These are phyloP conservation scores for Fraxinus albicans DNA, from an alignment of 305 asterid species.

Conservation along the genomic window DNA sequence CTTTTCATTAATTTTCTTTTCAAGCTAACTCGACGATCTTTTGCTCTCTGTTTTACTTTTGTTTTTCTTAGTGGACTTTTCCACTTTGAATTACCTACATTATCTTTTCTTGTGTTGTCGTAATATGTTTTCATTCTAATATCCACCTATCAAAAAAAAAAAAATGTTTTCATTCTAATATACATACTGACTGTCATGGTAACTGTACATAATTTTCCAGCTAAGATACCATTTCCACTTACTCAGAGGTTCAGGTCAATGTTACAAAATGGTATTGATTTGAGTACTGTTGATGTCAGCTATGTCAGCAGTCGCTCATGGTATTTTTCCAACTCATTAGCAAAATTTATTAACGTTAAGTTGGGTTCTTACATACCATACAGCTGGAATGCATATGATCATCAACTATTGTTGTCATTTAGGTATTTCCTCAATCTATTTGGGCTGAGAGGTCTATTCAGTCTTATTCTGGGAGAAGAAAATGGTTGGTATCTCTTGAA, in stretches of 20 bases:
- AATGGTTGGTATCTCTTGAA: slow-evolving; percentile 53
- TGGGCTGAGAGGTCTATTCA: slow-evolving; percentile 86
- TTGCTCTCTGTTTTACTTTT: slow-evolving; percentile 6
- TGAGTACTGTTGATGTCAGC: slow-evolving; percentile 55
- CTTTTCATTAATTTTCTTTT: slow-evolving; percentile 17
- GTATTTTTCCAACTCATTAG: slow-evolving; percentile 31
- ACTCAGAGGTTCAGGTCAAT: slow-evolving; percentile 61
- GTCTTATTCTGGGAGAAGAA: slow-evolving; percentile 89
- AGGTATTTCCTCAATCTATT: slow-evolving; percentile 95
- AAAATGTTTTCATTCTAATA: neutral
- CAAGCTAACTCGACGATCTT: slow-evolving; percentile 12
- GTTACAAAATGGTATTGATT: slow-evolving; percentile 55
- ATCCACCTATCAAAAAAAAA: too few species aligned
- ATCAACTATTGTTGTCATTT: neutral
- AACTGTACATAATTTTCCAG: slow-evolving; percentile 26
- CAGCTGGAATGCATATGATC: neutral
- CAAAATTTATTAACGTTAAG: slow-evolving; percentile 4
- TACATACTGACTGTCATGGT: slow-evolving; percentile 18
- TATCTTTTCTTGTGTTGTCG: neutral
- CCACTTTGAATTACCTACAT: neutral
- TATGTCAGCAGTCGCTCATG: slow-evolving; percentile 61
- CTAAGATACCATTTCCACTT: slow-evolving; percentile 52
- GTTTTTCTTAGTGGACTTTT: neutral
- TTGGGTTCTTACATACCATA: slow-evolving; percentile 20
- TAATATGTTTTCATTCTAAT: neutral